Conservation (phyloP, 768 basidiomycete genomes). For the Tylopilus plumbeoviolaceoides region DNA sequence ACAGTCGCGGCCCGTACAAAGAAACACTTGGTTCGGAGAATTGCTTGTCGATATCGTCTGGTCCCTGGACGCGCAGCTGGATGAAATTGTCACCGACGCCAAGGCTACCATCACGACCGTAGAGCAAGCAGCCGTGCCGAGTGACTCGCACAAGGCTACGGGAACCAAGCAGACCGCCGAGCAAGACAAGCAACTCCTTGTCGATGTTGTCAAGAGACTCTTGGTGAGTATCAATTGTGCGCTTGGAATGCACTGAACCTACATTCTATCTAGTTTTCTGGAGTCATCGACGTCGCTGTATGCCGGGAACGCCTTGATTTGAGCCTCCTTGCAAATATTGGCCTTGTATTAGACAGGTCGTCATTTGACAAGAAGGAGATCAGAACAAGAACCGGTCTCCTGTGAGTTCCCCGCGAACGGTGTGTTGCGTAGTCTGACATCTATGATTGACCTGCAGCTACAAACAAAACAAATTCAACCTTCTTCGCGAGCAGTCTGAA, state of each 20-base stretch:
- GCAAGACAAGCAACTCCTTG: constrained; percentile 59
- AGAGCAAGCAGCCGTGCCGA: constrained; percentile 21
- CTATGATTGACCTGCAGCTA: constrained; percentile 51
- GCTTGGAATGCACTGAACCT: background rate
- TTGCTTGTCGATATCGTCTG: constrained; percentile 76
- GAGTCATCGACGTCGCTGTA: constrained; percentile 53
- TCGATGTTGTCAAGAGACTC: constrained; percentile 54
- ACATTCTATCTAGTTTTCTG: constrained; percentile 41
- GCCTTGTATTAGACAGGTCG: constrained; percentile 64
- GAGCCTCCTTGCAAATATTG: constrained; percentile 54
- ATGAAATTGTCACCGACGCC: constrained; percentile 61
- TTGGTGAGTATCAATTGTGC: constrained; percentile 38
- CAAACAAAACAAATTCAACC: constrained; percentile 98
- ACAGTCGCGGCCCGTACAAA: constrained; percentile 34
- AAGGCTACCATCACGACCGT: constrained; percentile 37
- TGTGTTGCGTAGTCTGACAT: background rate
- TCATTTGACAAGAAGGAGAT: constrained; percentile 77
- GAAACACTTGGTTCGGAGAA: constrained; percentile 55
- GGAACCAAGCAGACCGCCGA: constrained; percentile 52
- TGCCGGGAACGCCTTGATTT: constrained; percentile 78
- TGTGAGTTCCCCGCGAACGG: constrained; percentile 47
- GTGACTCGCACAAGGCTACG: constrained; percentile 31
- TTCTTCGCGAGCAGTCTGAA: constrained; percentile 95
- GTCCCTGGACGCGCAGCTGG: constrained; percentile 74
- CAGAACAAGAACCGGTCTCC: constrained; percentile 72